Conservation (phyloP, 768 basidiomycete species). For the Pleurotus platypus region DNA sequence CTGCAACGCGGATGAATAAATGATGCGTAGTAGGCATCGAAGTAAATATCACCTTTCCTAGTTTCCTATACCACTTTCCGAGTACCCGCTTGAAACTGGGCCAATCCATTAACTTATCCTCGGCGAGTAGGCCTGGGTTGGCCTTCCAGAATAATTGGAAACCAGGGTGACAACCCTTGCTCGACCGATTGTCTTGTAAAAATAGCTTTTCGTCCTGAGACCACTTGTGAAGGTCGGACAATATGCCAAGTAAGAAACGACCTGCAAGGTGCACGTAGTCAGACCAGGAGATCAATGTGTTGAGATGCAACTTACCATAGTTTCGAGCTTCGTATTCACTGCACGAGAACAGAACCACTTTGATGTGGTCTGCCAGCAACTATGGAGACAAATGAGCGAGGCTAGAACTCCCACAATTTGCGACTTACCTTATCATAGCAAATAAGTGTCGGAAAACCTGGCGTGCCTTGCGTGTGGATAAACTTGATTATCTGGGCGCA, state of each 20-base stretch:
- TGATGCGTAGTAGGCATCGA: not conserved
- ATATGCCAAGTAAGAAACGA: constrained; percentile 79
- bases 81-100: constrained; percentile 63
- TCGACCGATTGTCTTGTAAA: constrained; percentile 65
- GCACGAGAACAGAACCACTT: constrained; percentile 84
- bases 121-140: constrained; percentile 32
- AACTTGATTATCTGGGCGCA: constrained; percentile 88
- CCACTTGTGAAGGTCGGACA: constrained; percentile 81
- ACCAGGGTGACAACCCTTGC: constrained; percentile 68
- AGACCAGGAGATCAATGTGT: not conserved
- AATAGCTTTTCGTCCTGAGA: constrained; percentile 71
- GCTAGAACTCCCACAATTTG: not conserved
- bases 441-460: constrained; percentile 80
- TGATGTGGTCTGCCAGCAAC: constrained; percentile 83
- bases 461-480: constrained; percentile 85
- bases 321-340: constrained; percentile 96
- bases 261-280: constrained; percentile 38
- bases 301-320: constrained; percentile 56
- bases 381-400: constrained; percentile 24
- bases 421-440: constrained; percentile 75
- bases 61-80: constrained; percentile 81
- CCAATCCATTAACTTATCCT: constrained; percentile 65
- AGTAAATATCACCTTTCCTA: constrained; percentile 50
- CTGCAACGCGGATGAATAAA: constrained; percentile 32
- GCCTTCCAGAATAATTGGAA: constrained; percentile 52